Evolutionary conservation across 1,284 basidiomycete genomes (phyloP).

Genomic region (Ganoderma lingzhi): DNA sequence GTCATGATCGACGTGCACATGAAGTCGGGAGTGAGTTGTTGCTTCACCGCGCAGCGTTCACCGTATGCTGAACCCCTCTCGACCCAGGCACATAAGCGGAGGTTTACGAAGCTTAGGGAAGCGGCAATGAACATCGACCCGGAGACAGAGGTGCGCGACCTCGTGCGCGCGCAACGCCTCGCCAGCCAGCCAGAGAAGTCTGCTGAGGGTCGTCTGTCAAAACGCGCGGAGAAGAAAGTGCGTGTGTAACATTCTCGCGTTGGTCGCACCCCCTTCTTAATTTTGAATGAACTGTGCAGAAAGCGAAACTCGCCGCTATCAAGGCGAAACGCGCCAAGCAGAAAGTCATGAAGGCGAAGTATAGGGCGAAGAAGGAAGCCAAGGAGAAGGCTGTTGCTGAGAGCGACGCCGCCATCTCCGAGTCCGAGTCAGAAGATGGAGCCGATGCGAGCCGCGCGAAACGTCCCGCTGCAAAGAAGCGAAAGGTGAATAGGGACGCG

Average conservation of each 20-base stretch:
- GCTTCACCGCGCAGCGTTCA: neutral
- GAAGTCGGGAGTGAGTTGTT: slow-evolving; percentile 68
- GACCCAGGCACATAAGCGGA: slow-evolving; percentile 65
- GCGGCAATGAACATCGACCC: slow-evolving; percentile 49
- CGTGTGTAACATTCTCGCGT: slow-evolving; percentile 23
- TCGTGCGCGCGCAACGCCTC: slow-evolving; percentile 46
- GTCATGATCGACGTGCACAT: slow-evolving; percentile 71
- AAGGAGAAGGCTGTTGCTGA: slow-evolving; percentile 19
- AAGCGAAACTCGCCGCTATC: slow-evolving; percentile 48
- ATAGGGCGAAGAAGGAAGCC: slow-evolving; percentile 33
- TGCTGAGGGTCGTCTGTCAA: slow-evolving; percentile 47
- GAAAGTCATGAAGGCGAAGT: slow-evolving; percentile 45
- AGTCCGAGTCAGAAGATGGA: slow-evolving; percentile 5
- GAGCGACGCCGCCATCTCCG: slow-evolving; percentile 6
- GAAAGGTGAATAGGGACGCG: slow-evolving; percentile 33
- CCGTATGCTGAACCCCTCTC: neutral
- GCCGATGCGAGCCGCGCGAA: slow-evolving; percentile 24
- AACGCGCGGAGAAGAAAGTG: slow-evolving; percentile 65
- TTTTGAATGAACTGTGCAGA: slow-evolving; percentile 42
- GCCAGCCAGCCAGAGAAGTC: slow-evolving; percentile 14
- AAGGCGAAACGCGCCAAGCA: slow-evolving; percentile 49
- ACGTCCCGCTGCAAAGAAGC: slow-evolving; percentile 36
- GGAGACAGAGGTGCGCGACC: slow-evolving; percentile 55
- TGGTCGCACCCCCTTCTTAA: neutral
- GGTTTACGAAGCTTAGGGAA: slow-evolving; percentile 58